Conservation (phyloP, 2,329 filamentous ascomycete species). For the Beauveria sp. region DNA sequence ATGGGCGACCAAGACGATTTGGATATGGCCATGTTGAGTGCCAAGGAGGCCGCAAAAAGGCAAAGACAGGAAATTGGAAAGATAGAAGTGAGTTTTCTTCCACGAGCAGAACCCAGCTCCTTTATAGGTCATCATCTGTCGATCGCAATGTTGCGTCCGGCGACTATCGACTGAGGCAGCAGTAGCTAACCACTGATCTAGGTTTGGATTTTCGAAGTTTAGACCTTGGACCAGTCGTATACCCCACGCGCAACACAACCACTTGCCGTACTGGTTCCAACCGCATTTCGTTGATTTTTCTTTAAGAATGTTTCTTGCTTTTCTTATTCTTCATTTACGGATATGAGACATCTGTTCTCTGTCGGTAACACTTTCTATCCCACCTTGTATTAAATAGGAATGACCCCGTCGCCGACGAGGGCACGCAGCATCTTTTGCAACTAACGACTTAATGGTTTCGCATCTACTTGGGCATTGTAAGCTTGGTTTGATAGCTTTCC, state of each 20-base stretch:
- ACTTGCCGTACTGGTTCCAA: conserved; percentile 3
- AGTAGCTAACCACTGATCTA: conserved; percentile 16
- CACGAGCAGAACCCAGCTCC: neutral
- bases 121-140: neutral
- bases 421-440: neutral
- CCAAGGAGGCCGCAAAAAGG: conserved; percentile 60
- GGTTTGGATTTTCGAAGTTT: conserved; percentile 41
- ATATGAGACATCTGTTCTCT: neutral
- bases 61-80: conserved; percentile 79
- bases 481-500: neutral
- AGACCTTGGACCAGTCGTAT: conserved; percentile 24
- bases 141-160: neutral
- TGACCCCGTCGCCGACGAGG: neutral
- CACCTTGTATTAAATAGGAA: conserved; percentile 7
- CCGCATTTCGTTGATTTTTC: conserved; percentile 8
- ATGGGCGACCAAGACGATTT: conserved; percentile 95
- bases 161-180: neutral
- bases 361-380: neutral
- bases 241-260: conserved; percentile 16
- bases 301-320: conserved; percentile 7
- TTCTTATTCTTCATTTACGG: neutral
- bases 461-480: neutral
- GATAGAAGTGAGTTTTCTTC: conserved; percentile 68
- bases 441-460: conserved; percentile 16
- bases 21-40: conserved; percentile 72